Evolutionary conservation across 495 filamentous ascomycete species (phyloP).

Genomic region (Recurvomyces mirabilis): DNA sequence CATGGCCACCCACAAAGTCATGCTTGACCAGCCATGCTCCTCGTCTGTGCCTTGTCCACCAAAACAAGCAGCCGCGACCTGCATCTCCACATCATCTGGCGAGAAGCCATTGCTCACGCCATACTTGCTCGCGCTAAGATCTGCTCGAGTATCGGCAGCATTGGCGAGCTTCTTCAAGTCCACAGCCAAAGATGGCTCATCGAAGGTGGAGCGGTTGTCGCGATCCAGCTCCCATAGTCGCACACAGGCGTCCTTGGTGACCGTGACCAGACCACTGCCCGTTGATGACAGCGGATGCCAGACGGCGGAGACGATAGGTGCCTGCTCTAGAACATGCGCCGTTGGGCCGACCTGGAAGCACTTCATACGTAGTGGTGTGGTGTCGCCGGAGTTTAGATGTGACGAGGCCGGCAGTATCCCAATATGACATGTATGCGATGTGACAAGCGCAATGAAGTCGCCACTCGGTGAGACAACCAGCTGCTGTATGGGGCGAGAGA

Average conservation of each 20-base stretch:
- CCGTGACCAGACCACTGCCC: slow-evolving; percentile 61
- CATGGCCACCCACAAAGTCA: slow-evolving; percentile 91
- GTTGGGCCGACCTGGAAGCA: slow-evolving; percentile 78
- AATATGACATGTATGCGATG: slow-evolving; percentile 73
- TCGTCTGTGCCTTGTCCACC: slow-evolving; percentile 49
- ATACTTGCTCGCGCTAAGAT: slow-evolving; percentile 59
- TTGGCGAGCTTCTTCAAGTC: slow-evolving; percentile 75
- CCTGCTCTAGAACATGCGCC: slow-evolving; percentile 72
- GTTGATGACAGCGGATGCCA: slow-evolving; percentile 81
- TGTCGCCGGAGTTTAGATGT: slow-evolving; percentile 54
- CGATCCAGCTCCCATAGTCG: slow-evolving; percentile 78
- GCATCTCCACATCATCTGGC: slow-evolving; percentile 74
- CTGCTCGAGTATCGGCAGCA: slow-evolving; percentile 61
- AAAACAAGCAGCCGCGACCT: slow-evolving; percentile 76
- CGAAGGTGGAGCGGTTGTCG: slow-evolving; percentile 71
- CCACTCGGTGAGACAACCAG: slow-evolving; percentile 70
- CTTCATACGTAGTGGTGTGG: slow-evolving; percentile 57
- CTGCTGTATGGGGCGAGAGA: slow-evolving; percentile 66
- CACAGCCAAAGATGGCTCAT: slow-evolving; percentile 64
- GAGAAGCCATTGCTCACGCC: slow-evolving; percentile 70
- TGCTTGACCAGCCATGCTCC: slow-evolving; percentile 75
- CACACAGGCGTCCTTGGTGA: slow-evolving; percentile 74
- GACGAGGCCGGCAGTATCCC: slow-evolving; percentile 64
- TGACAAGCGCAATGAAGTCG: slow-evolving; percentile 69
- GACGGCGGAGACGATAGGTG: slow-evolving; percentile 61